phyloP scores from a whole-genome alignment of 495 filamentous ascomycete genomes.

The Aspergillus sclerotiicarbonarius region DNA sequence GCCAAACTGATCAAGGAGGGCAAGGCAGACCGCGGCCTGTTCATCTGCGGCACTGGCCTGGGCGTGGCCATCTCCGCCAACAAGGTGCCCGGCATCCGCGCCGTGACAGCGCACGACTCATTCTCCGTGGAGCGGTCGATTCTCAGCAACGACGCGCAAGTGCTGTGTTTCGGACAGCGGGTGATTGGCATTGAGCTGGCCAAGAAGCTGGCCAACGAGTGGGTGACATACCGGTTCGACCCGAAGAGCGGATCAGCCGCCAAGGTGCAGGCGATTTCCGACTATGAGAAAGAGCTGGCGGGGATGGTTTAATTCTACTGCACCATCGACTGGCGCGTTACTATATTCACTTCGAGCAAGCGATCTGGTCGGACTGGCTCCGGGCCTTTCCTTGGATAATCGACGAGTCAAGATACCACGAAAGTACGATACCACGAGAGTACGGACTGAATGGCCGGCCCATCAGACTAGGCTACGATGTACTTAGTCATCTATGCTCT shows the following conservation, averaged over 20 bases:
- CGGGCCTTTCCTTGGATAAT: conserved; percentile 8
- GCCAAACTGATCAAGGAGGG: conserved; percentile 65
- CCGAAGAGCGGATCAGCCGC: conserved; percentile 65
- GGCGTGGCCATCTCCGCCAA: conserved; percentile 85
- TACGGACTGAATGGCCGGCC: conserved; percentile 22
- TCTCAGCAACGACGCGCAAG: conserved; percentile 82
- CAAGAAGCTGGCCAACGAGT: conserved; percentile 73
- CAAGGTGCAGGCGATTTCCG: conserved; percentile 72
- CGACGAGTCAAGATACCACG: conserved; percentile 41
- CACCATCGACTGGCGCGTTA: conserved; percentile 1
- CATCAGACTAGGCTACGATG: not conserved
- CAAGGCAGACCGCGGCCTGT: conserved; percentile 70
- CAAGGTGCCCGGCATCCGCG: conserved; percentile 80
- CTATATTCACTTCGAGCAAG: conserved; percentile 10
- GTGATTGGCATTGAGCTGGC: conserved; percentile 81
- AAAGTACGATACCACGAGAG: conserved; percentile 37
- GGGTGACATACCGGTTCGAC: conserved; percentile 81
- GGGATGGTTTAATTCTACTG: conserved; percentile 20
- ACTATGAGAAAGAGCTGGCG: conserved; percentile 62
- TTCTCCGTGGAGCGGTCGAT: conserved; percentile 81
- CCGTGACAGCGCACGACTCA: conserved; percentile 83
- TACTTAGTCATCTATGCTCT: not conserved
- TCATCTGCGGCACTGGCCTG: conserved; percentile 85
- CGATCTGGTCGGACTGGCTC: conserved; percentile 2
- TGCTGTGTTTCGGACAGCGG: conserved; percentile 83